Evolutionary conservation across 1,284 basidiomycete species (phyloP).

Genomic region (Ustilago tritici): DNA sequence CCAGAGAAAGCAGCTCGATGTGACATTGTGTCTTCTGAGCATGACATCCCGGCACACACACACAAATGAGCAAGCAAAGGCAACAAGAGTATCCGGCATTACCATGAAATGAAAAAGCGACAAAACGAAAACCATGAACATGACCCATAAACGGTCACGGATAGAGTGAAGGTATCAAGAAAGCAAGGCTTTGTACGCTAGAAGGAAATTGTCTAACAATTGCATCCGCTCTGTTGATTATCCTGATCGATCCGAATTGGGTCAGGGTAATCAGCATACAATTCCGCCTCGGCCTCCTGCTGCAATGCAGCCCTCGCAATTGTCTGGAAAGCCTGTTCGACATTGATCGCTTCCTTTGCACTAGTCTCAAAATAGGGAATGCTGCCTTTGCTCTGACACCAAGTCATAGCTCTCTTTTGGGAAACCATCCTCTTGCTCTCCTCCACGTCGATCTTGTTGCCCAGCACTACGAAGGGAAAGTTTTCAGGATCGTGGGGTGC

Average conservation of each 20-base stretch:
- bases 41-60: background rate
- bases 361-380: conserved; percentile 99
- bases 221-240: conserved; percentile 90
- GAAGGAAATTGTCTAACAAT: conserved; percentile 75
- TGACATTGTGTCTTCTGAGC: background rate
- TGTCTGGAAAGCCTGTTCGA: conserved; percentile 99
- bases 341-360: conserved; percentile 99
- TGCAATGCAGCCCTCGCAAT: conserved; percentile 98
- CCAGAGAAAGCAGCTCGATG: background rate
- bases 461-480: conserved; percentile 91
- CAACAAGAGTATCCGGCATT: background rate
- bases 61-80: background rate
- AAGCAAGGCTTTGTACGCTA: background rate
- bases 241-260: conserved; percentile 97
- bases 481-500: conserved; percentile 98
- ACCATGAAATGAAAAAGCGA: conserved; percentile 1
- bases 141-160: background rate
- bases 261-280: conserved; percentile 98
- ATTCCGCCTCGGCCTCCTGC: conserved; percentile 94
- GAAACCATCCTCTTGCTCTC: conserved; percentile 98
- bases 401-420: conserved; percentile 99
- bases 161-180: background rate
- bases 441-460: conserved; percentile 99
- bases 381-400: conserved; percentile 99
- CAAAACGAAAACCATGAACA: background rate